A percentile compares a stretch with the other conserved stretches of the same genome.
phyloP scores from a whole-genome alignment of 163 green algal species.

The Picocystis sp. region DNA sequence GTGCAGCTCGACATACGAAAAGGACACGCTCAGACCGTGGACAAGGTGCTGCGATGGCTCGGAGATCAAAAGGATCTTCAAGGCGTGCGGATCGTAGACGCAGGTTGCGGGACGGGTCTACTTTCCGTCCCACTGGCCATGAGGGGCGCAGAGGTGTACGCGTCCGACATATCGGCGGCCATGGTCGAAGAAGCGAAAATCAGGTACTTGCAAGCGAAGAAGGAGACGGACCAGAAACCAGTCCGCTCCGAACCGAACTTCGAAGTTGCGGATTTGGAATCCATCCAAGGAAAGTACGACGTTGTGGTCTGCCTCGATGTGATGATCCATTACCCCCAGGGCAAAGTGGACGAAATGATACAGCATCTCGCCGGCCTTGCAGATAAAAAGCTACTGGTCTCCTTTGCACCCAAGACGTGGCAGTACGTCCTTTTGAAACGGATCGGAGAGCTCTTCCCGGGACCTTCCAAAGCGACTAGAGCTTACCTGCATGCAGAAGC shows the following conservation, averaged over 20 bases:
- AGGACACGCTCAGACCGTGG: conserved; percentile 79
- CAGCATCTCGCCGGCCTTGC: conserved; percentile 66
- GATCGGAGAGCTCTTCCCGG: conserved; percentile 92
- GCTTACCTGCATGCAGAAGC: conserved; percentile 89
- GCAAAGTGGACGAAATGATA: conserved; percentile 86
- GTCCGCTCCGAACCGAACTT: conserved; percentile 48
- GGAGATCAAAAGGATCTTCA: conserved; percentile 54
- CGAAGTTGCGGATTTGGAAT: conserved; percentile 79
- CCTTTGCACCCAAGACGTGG: conserved; percentile 74
- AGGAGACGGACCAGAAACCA: background rate
- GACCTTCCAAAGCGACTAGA: conserved; percentile 80
- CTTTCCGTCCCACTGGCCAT: conserved; percentile 82
- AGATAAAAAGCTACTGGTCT: conserved; percentile 75
- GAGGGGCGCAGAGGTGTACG: conserved; percentile 57
- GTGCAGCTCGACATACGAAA: conserved; percentile 89
- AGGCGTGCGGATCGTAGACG: conserved; percentile 61
- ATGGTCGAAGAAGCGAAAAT: conserved; percentile 69
- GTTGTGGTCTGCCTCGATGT: conserved; percentile 93
- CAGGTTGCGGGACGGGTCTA: conserved; percentile 82
- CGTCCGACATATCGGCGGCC: conserved; percentile 76
- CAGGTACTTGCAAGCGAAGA: conserved; percentile 28
- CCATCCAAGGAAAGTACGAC: conserved; percentile 64
- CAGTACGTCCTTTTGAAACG: conserved; percentile 60
- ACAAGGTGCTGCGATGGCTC: conserved; percentile 75
- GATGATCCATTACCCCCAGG: conserved; percentile 97